phyloP scores from a whole-genome alignment of 805 yeast genomes.

The Candida easanensis region DNA sequence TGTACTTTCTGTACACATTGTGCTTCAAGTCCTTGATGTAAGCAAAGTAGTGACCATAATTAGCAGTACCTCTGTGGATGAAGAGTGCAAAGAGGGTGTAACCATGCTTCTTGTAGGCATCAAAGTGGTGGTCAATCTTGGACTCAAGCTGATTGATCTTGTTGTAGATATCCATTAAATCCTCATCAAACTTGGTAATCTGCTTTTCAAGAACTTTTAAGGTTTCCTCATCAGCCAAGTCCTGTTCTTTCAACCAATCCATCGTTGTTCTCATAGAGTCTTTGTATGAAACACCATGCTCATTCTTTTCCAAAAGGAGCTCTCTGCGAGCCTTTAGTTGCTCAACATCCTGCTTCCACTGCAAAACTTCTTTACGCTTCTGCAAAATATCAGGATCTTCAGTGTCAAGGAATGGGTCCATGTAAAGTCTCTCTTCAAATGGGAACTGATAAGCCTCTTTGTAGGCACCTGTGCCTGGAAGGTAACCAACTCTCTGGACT shows the following conservation, averaged over 20 bases:
- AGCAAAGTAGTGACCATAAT: slow-evolving; percentile 96
- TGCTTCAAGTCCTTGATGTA: slow-evolving; percentile 76
- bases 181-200: slow-evolving; percentile 44
- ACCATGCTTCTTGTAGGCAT: slow-evolving; percentile 57
- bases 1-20: slow-evolving; percentile 79
- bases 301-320: slow-evolving; percentile 43
- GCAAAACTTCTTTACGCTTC: slow-evolving; percentile 51
- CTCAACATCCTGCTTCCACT: slow-evolving; percentile 58
- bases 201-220: slow-evolving; percentile 46
- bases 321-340: slow-evolving; percentile 42
- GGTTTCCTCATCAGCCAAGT: slow-evolving; percentile 43
- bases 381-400: slow-evolving; percentile 48
- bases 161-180: slow-evolving; percentile 40
- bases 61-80: slow-evolving; percentile 93
- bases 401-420: slow-evolving; percentile 85
- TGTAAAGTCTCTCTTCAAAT: slow-evolving; percentile 70
- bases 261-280: slow-evolving; percentile 56
- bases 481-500: slow-evolving; percentile 91
- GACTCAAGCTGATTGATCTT: slow-evolving; percentile 43
- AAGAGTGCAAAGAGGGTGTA: slow-evolving; percentile 88
- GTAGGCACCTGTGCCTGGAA: slow-evolving; percentile 69
- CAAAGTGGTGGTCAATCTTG: slow-evolving; percentile 59
- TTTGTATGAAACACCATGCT: slow-evolving; percentile 45
- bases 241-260: slow-evolving; percentile 47
- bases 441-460: slow-evolving; percentile 82